Evolutionary conservation across 345 rosid genomes (phyloP).

Genomic region (Iberis pinnata): DNA sequence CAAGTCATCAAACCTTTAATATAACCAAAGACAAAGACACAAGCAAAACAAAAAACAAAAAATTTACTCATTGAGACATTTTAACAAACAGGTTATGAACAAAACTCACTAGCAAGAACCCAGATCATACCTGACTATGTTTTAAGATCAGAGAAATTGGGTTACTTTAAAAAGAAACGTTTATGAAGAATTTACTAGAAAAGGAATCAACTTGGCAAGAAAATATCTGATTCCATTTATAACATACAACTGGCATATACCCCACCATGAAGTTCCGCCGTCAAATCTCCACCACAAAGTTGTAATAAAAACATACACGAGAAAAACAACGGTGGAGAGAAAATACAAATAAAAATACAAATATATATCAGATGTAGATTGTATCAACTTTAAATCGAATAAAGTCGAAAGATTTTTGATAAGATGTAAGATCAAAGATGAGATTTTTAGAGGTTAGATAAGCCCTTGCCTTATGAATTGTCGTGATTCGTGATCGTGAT

Average conservation of each 20-base stretch:
- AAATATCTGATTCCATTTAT: conserved; percentile 35
- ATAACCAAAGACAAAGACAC: background rate
- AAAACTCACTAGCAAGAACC: conserved; percentile 3
- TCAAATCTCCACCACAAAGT: conserved; percentile 54
- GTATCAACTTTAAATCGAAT: conserved; percentile 16
- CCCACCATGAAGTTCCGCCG: conserved; percentile 32
- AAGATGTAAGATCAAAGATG: background rate
- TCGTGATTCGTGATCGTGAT: conserved; percentile 23
- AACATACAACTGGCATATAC: conserved; percentile 20
- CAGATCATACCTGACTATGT: conserved; percentile 1
- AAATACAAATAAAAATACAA: no score
- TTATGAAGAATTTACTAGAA: conserved; percentile 37
- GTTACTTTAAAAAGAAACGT: no score
- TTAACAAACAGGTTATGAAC: conserved; percentile 10
- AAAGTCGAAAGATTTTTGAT: conserved; percentile 19
- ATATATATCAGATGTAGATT: conserved; percentile 9
- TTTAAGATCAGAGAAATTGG: background rate
- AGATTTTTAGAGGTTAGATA: conserved; percentile 12
- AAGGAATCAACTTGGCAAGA: conserved; percentile 44
- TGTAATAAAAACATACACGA: conserved; percentile 17
- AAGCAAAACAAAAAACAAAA: background rate
- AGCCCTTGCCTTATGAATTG: conserved; percentile 5
- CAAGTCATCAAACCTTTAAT: conserved; percentile 30
- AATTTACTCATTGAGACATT: conserved; percentile 11
- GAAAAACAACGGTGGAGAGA: no score